A percentile compares a stretch with the other conserved stretches of the same genome.
Evolutionary conservation across 495 filamentous ascomycete species (phyloP).

Genomic region (Aspergillus saccharolyticus): DNA sequence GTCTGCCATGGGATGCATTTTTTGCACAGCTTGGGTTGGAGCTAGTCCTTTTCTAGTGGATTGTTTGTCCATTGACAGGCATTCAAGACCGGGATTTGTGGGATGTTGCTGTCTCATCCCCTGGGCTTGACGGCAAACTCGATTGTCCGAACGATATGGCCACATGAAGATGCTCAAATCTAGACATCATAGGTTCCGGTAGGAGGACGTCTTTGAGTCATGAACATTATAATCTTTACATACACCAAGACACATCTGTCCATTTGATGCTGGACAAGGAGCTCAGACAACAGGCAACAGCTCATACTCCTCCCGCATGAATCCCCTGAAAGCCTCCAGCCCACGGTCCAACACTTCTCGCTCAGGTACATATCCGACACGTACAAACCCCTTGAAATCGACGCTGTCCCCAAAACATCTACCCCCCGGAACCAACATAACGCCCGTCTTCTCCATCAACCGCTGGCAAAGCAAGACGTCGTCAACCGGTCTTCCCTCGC

Average conservation of each 20-base stretch:
- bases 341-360: conserved; percentile 66
- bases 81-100: no score
- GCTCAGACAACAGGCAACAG: neutral
- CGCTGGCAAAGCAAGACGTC: conserved; percentile 67
- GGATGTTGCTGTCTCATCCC: no score
- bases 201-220: no score
- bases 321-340: conserved; percentile 54
- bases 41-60: conserved; percentile 25
- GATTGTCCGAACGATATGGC: no score
- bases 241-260: no score
- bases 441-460: conserved; percentile 63
- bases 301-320: conserved; percentile 58
- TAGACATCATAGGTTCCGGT: no score
- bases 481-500: conserved; percentile 60
- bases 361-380: conserved; percentile 74
- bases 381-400: conserved; percentile 74
- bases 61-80: no score
- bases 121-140: no score
- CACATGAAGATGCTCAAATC: no score
- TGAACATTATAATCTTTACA: no score
- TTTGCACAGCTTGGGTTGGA: conserved; percentile 21
- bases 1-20: conserved; percentile 26
- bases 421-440: conserved; percentile 75
- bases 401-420: conserved; percentile 65
- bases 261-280: neutral